Evolutionary conservation across 306 rosid genomes (phyloP).

Genomic region (Leucaena leucocephala): DNA sequence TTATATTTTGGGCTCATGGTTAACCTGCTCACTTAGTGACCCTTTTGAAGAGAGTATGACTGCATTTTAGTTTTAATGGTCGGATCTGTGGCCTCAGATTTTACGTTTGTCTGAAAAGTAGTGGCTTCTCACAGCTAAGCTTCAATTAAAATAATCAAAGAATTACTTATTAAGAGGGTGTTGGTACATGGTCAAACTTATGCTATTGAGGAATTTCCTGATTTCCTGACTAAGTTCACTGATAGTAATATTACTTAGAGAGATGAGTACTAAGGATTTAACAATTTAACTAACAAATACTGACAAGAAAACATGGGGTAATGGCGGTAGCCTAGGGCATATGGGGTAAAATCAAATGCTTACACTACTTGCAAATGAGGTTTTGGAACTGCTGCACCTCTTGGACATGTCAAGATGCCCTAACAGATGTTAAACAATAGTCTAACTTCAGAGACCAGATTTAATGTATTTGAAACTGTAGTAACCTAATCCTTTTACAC

Average conservation of each 20-base stretch:
- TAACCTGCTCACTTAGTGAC: background rate
- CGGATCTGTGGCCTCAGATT: constrained; percentile 13
- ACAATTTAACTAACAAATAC: background rate
- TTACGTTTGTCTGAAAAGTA: background rate
- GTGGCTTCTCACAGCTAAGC: background rate
- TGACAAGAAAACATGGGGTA: background rate
- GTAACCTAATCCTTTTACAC: background rate
- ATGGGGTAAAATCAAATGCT: background rate
- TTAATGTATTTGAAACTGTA: background rate
- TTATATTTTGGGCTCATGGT: background rate
- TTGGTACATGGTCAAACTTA: background rate
- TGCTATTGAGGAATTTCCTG: background rate
- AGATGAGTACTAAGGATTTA: background rate
- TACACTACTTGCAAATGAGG: background rate
- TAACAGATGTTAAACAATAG: background rate
- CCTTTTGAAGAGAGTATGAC: background rate
- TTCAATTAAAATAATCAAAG: background rate
- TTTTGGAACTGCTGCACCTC: background rate
- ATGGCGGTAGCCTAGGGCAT: background rate
- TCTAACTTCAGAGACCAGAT: background rate
- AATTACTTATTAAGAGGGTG: background rate
- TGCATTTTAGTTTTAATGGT: constrained; percentile 1
- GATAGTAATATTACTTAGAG: background rate
- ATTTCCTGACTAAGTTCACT: background rate
- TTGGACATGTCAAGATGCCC: background rate